Percentiles rank a stretch among this genome's conserved stretches.
phyloP scores from a whole-genome alignment of 805 yeast species.

The Maudiozyma turicensis region DNA sequence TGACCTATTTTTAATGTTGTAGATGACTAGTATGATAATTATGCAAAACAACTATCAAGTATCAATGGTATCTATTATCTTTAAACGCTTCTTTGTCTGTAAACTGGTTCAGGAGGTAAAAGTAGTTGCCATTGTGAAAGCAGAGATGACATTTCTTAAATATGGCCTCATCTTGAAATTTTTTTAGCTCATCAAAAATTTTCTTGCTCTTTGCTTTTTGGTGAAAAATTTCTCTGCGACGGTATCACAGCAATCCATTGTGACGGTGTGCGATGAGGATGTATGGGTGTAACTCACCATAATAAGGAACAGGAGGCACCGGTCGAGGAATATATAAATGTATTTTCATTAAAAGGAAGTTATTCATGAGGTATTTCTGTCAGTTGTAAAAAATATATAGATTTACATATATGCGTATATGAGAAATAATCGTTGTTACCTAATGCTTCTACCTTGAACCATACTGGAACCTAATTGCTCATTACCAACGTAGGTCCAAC shows the following conservation, averaged over 20 bases:
- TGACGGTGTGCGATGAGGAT: not conserved
- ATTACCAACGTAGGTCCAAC: slow-evolving; percentile 91
- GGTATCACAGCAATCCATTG: not conserved
- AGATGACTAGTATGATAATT: too few species aligned
- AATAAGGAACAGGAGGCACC: not conserved
- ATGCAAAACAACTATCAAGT: too few species aligned
- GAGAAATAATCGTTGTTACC: slow-evolving; percentile 1
- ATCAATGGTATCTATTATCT: too few species aligned
- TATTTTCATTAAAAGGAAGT: not conserved
- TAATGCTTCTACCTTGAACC: slow-evolving; percentile 27
- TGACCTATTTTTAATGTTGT: too few species aligned
- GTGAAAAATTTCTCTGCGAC: not conserved
- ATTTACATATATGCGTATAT: not conserved
- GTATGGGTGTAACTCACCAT: not conserved
- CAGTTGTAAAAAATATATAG: not conserved
- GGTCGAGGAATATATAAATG: not conserved
- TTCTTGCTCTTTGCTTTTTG: not conserved
- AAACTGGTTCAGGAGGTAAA: too few species aligned
- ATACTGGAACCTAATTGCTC: slow-evolving; percentile 34
- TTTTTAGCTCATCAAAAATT: slow-evolving; percentile 1
- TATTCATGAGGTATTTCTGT: not conserved
- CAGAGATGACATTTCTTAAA: too few species aligned
- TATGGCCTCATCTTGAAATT: too few species aligned
- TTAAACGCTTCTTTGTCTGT: too few species aligned
- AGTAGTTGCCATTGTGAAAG: too few species aligned